phyloP scores from a whole-genome alignment of 331 rosid genomes.

The Malus hybrid region DNA sequence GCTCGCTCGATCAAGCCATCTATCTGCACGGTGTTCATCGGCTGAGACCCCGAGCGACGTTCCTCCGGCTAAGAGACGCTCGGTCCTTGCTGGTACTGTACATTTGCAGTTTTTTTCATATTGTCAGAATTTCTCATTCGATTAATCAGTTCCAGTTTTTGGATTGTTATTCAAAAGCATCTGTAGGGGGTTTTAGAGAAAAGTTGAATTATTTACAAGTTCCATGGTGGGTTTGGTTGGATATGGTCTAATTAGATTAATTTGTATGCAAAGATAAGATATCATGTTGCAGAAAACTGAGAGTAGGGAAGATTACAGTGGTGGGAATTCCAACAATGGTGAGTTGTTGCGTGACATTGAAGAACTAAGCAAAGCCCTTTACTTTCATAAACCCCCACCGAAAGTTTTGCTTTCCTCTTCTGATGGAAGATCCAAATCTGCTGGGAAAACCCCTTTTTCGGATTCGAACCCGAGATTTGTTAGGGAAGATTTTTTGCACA shows the following conservation, averaged over 20 bases:
- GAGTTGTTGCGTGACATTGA: conserved; percentile 49
- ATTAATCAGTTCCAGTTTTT: too few relatives aligned
- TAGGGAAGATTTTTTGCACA: conserved; percentile 28
- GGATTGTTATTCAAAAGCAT: too few relatives aligned
- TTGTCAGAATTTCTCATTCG: too few relatives aligned
- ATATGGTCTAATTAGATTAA: conserved; percentile 16
- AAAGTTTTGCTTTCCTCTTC: conserved; percentile 21
- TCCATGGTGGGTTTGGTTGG: conserved; percentile 3
- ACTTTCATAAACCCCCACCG: conserved; percentile 34
- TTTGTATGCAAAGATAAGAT: conserved; percentile 9
- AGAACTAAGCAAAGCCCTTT: conserved; percentile 74
- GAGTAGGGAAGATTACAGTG: conserved; percentile 11
- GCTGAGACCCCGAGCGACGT: not conserved
- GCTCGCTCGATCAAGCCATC: not conserved
- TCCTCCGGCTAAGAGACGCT: too few relatives aligned
- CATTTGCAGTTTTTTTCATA: too few relatives aligned
- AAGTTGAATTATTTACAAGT: not conserved
- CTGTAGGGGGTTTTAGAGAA: not conserved
- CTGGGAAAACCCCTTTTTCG: conserved; percentile 23
- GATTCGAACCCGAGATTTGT: conserved; percentile 24
- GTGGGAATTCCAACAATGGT: conserved; percentile 32
- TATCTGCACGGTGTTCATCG: not conserved
- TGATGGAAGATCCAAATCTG: conserved; percentile 33
- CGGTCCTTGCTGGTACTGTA: too few relatives aligned
- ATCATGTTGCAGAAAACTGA: conserved; percentile 35